Evolutionary conservation across 2,329 filamentous ascomycete species (phyloP), one percentile per base, ranked within the genome.

Genomic region (Fusarium sacchari): DNA sequence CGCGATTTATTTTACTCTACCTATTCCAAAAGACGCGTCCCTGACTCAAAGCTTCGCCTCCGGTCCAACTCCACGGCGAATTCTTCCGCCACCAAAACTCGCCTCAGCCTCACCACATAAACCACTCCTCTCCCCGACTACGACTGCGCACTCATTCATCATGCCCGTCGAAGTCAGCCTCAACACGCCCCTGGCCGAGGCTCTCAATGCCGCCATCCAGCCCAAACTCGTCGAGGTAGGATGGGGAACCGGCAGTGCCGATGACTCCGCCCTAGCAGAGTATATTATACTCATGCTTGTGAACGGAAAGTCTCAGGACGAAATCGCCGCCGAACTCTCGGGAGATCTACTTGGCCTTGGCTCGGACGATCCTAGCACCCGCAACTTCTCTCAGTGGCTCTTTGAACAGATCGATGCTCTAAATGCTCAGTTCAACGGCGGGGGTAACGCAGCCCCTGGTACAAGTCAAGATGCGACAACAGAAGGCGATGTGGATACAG

Each of bases 271-370:
- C 42, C 89, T 99, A 67, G 92, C 95, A 67, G 96, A 99, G 84
- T 99, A 98, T 84, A 96, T 99, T 76, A 93, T 98, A 67, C 90
- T 98, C 72, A 98, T 98, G 96, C 89, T 99, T 37, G 94, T 94
- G 71, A 98, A 98, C 84, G 94, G 95, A 78, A 98, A 97, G 83
- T 95, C 93, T 8, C 92, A 97, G 81, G 91, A 95, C 57, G 93
- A 98, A 81, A 96, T 99, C 74, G 93, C 95, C 15, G 86, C 90
- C 47, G 96, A 99, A 81, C 90, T 99, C 20, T 93, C 95, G 3
- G 93, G 92, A 73, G 96, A 99, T 78, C 88, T 99, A 46, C 89
- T 99, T 6, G 91, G 91, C 64, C 88, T 98, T 9, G 90, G 91
- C 6, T 91, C 94, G 52, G 95, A 97, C 68, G 96, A 98, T 77